A percentile compares a stretch with the other conserved stretches of the same genome.
These are phyloP conservation scores for Tricholoma furcatifolium DNA, from an alignment of 768 basidiomycete genomes.

Conservation along the genomic window DNA sequence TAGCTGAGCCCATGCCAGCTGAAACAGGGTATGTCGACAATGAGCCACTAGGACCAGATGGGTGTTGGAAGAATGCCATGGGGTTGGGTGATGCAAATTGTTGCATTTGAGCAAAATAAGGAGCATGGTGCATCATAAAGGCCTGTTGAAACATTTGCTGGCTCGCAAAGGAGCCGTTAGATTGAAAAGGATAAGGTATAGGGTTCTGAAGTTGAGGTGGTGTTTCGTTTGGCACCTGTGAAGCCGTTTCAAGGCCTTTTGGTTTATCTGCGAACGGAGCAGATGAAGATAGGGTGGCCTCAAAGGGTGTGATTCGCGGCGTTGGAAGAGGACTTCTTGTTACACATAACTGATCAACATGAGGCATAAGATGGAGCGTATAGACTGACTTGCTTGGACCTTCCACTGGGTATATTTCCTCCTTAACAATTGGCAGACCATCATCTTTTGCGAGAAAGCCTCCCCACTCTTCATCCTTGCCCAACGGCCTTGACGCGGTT, in stretches of 20 bases:
- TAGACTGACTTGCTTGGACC: slow-evolving; percentile 45
- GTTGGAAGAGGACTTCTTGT: slow-evolving; percentile 63
- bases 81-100: slow-evolving; percentile 1
- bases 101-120: slow-evolving; percentile 5
- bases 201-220: not conserved
- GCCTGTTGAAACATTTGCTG: slow-evolving; percentile 8
- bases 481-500: slow-evolving; percentile 40
- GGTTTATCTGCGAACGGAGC: not conserved
- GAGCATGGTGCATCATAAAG: slow-evolving; percentile 4
- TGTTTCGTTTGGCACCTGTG: not conserved
- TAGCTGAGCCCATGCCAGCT: not conserved
- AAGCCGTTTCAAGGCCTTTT: not conserved
- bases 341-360: slow-evolving; percentile 9
- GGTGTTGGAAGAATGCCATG: slow-evolving; percentile 5
- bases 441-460: slow-evolving; percentile 40
- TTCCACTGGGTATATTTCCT: slow-evolving; percentile 34
- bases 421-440: slow-evolving; percentile 36
- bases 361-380: not conserved
- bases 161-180: not conserved
- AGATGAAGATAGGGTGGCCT: slow-evolving; percentile 13
- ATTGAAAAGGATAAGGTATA: not conserved
- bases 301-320: slow-evolving; percentile 55
- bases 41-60: not conserved
- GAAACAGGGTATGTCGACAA: not conserved
- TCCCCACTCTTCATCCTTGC: slow-evolving; percentile 53